Percentiles rank a stretch among this genome's conserved stretches.
Evolutionary conservation across 306 rosid species (phyloP).

Genomic region (Prunus salicina): DNA sequence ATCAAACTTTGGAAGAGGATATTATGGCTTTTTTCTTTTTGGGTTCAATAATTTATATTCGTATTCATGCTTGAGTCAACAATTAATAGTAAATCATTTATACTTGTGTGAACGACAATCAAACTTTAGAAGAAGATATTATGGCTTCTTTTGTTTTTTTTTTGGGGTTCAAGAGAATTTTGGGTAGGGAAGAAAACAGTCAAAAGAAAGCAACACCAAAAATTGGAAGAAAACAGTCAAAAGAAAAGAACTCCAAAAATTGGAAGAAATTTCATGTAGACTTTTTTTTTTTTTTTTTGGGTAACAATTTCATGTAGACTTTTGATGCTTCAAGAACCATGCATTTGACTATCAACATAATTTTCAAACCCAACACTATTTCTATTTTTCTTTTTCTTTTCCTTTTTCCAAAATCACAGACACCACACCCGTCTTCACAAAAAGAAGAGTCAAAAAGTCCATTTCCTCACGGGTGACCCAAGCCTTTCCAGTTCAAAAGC

Average conservation of each 20-base stretch:
- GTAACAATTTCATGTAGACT: neutral
- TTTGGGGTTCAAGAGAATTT: neutral
- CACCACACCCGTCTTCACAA: constrained; percentile 13
- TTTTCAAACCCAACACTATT: neutral
- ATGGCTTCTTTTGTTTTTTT: too few relatives aligned
- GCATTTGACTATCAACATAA: neutral
- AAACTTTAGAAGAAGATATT: neutral
- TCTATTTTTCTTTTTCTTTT: neutral
- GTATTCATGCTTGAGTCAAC: too few relatives aligned
- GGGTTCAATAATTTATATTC: neutral
- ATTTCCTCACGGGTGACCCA: constrained; percentile 42
- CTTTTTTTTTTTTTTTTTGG: too few relatives aligned
- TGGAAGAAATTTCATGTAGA: neutral
- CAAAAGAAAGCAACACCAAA: neutral
- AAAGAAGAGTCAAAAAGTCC: constrained; percentile 17
- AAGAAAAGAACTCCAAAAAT: too few relatives aligned
- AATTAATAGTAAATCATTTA: too few relatives aligned
- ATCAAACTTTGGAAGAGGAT: neutral
- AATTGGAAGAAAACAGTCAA: neutral
- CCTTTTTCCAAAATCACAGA: neutral
- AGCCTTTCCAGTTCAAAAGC: constrained; percentile 33
- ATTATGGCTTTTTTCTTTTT: neutral
- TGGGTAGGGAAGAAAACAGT: neutral
- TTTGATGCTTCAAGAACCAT: too few relatives aligned
- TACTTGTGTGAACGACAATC: neutral